These are phyloP conservation scores for Dioszegia hungarica DNA, from an alignment of 768 basidiomycete species.

Conservation along the genomic window DNA sequence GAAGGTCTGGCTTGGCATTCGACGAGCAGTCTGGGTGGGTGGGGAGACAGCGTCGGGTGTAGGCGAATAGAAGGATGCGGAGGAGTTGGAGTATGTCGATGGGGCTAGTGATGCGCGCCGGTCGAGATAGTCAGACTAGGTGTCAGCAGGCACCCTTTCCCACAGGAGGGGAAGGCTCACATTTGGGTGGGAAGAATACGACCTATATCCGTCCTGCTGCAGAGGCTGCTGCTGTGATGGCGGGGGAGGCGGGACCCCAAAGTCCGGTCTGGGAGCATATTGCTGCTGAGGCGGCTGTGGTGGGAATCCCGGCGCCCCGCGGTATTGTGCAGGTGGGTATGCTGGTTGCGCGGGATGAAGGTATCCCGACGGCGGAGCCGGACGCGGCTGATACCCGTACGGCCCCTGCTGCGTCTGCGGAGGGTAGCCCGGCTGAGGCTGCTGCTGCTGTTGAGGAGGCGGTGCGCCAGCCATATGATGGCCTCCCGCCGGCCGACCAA, in stretches of 20 bases:
- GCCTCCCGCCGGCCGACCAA: slow-evolving; percentile 43
- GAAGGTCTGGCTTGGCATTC: not conserved
- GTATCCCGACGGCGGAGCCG: slow-evolving; percentile 8
- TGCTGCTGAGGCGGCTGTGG: not conserved
- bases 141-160: too few relatives aligned
- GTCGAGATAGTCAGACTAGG: slow-evolving; percentile 8
- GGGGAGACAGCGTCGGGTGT: slow-evolving; percentile 28
- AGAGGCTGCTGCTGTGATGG: not conserved
- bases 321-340: slow-evolving; percentile 32
- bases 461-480: slow-evolving; percentile 32
- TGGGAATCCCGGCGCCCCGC: not conserved
- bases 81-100: slow-evolving; percentile 33
- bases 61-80: slow-evolving; percentile 32
- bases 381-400: slow-evolving; percentile 9
- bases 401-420: too few relatives aligned
- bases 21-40: slow-evolving; percentile 10
- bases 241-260: slow-evolving; percentile 7
- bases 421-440: not conserved
- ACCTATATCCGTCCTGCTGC: slow-evolving; percentile 3
- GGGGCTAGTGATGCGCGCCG: slow-evolving; percentile 37
- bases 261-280: slow-evolving; percentile 12
- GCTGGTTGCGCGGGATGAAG: slow-evolving; percentile 39
- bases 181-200: not conserved
- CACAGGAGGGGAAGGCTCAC: not conserved
- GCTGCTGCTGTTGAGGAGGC: slow-evolving; percentile 1